Base-by-base conservation (phyloP, 225 moss, liverwort and hornwort genomes). In the Bryum argenteum region DNA sequence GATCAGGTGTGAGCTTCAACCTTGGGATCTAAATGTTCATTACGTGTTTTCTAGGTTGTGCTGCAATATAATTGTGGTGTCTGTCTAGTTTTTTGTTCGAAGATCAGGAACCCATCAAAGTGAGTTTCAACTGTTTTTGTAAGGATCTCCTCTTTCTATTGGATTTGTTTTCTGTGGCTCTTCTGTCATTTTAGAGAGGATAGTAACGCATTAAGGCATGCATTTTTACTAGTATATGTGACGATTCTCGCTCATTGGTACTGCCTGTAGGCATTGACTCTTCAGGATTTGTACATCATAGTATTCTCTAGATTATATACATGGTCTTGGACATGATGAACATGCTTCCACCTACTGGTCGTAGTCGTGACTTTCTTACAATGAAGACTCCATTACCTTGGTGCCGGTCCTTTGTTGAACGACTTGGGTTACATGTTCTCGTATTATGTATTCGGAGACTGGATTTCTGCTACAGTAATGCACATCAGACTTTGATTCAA, bases 1-100 rank as follows among this genome's bases (percentile, higher is more conserved):
- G 92, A 98, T 81, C 96, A 97, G 89, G 95, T 81, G 69, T 71
- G 63, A 65, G 17, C 13, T 24, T 10, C 28, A 63, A 11, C 66
- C 8, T 58, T 51, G 19, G 15, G 53, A 39, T 38, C 4, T 58
- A 15, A 33, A 33, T 33, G 33, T 33, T 33, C 33, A 33, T 33
- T 33, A 6, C 26, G 8, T 38, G 3, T 60, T 53, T 43, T 38
- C 12, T 41, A 54, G 13, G 18, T 23, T 55, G 43, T 61, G 63
- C 43, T 57, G 66, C 15, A 51, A 39, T 56, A 47, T 14, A 52
- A 52, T 10, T 26, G 39, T 55, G 24, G 33, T 40, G 61, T 15
- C 43, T 50, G 1, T 5, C 57, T 71, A 50, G 17, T 72, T 65
- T 60, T 61, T 78, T 11, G 13, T 60, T 43, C 43, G 3, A 6